A percentile compares a stretch with the other conserved stretches of the same genome.
Evolutionary conservation across 306 rosid genomes (phyloP).

Genomic region (Hippophae rhamnoides): DNA sequence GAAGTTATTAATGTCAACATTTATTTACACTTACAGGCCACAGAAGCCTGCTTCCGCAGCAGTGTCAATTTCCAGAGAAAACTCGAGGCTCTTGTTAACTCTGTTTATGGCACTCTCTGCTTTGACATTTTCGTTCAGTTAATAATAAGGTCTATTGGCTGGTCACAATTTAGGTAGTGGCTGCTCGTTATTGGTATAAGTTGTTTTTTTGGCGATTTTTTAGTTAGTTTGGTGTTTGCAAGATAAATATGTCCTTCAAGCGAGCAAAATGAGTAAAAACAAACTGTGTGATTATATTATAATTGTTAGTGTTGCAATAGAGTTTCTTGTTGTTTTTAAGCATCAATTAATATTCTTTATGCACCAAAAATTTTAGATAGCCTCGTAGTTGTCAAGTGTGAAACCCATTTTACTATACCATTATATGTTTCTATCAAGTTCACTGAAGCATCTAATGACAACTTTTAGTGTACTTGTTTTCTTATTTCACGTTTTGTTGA

Average conservation of each 20-base stretch:
- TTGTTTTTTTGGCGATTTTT: neutral
- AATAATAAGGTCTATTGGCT: conserved; percentile 13
- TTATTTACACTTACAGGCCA: conserved; percentile 29
- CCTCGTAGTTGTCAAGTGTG: too few species aligned
- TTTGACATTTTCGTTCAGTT: conserved; percentile 21
- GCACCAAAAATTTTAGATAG: too few species aligned
- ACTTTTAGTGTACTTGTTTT: too few species aligned
- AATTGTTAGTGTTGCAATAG: neutral
- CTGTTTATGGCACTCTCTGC: conserved; percentile 38
- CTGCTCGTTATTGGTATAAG: conserved; percentile 3
- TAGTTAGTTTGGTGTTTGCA: neutral
- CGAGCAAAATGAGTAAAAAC: neutral
- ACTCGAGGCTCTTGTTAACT: conserved; percentile 21
- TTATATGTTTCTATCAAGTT: too few species aligned
- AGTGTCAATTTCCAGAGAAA: conserved; percentile 14
- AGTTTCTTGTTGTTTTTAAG: too few species aligned
- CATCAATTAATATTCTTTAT: too few species aligned
- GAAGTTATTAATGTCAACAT: conserved; percentile 1
- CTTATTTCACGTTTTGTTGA: too few species aligned
- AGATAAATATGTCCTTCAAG: conserved; percentile 16
- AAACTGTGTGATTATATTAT: neutral
- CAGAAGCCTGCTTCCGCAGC: conserved; percentile 25
- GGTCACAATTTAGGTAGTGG: conserved; percentile 12
- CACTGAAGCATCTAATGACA: too few species aligned
- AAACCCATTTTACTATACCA: too few species aligned